Conservation (phyloP, 2,329 filamentous ascomycete genomes). For the Parafenestella ontariensis region DNA sequence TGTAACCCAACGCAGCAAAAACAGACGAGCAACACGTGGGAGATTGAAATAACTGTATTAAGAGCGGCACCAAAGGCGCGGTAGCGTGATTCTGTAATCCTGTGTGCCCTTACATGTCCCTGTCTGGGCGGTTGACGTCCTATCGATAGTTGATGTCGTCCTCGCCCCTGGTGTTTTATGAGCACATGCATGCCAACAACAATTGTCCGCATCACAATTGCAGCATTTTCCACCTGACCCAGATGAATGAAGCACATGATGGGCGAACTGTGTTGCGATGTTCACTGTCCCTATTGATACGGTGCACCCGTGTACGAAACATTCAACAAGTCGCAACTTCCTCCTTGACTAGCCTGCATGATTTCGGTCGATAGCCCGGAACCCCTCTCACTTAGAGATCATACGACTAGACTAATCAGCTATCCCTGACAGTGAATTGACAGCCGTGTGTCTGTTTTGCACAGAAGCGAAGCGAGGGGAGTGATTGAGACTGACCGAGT, state of each 20-base stretch:
- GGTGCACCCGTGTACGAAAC: background rate
- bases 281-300: background rate
- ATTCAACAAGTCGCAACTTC: background rate
- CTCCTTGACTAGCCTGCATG: background rate
- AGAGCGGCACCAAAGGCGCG: background rate
- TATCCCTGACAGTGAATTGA: background rate
- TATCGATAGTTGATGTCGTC: background rate
- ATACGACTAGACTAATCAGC: background rate
- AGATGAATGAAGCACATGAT: background rate
- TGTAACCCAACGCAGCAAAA: background rate
- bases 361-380: too few relatives aligned
- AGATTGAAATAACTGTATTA: background rate
- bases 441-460: background rate
- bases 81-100: background rate
- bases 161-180: background rate
- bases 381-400: background rate
- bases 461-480: background rate
- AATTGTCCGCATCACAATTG: background rate
- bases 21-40: slow-evolving; percentile 1
- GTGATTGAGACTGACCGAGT: background rate
- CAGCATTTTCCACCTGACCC: background rate
- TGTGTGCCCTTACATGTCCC: background rate
- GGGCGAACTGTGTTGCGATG: background rate
- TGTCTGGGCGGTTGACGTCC: background rate
- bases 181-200: background rate